Base-by-base conservation (phyloP, 2,329 filamentous ascomycete genomes). In the Fusarium heterosporum region DNA sequence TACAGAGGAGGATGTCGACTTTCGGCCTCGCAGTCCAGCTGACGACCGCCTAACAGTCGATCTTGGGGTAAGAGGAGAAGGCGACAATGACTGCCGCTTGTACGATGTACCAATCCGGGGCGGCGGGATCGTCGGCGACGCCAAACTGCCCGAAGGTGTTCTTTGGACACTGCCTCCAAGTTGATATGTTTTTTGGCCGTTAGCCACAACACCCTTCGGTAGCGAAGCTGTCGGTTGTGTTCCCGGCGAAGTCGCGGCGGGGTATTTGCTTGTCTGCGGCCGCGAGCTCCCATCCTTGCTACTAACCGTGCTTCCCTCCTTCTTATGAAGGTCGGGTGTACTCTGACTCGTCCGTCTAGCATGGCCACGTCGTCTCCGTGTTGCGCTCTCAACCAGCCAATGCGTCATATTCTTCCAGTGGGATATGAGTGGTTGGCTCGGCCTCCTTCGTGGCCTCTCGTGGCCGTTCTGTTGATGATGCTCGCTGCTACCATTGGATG, bases 1-100 rank as follows among this genome's bases (percentile, higher is more conserved):
- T 16, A 99, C 89, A 0, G 94, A 98, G 0, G 93, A 97, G 0
- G 93, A 97, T 0, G 96, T 99, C 1, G 95, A 98, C 77, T 98
- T 98, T 62, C 96, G 89, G 36, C 96, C 95, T 28, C 94, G 88
- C 42, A 98, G 85, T 29, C 95, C 94, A 41, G 86, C 88, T 7
- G 93, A 97, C 4, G 93, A 89, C 34, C 93, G 90, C 12, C 96
- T 89, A 72, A 96, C 91, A 1, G 92, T 92, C 7, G 93, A 93
- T 38, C 93, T 90, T 5, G 96, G 95, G 1, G 96, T 98, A 39
- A 97, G 78, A 0, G 96, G 95, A 4, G 90, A 90, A 0, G 96
- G 96, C 0, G 93, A 97, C 11, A 96, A 80, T 0, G 93, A 97
- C 62, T 93, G 91, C 16, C 93, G 87, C 72, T 90, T 90, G 73